Evolutionary conservation across 2,329 filamentous ascomycete species (phyloP).

Genomic region (Plectosphaerella sp.): DNA sequence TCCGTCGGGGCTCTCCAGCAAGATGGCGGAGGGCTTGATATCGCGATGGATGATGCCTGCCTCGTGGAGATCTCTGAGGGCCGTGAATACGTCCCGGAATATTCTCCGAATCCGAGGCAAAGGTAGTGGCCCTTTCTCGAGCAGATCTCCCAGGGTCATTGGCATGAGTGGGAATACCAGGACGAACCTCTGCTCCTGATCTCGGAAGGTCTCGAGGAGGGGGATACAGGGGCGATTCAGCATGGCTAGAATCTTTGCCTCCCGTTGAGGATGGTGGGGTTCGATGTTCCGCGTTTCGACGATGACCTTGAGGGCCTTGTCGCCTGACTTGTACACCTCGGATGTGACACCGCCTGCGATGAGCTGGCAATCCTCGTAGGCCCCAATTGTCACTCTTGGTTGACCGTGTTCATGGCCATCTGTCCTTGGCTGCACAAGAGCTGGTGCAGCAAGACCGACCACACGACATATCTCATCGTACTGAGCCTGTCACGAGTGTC

Average conservation of each 20-base stretch:
- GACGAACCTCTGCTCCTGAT: slow-evolving; percentile 67
- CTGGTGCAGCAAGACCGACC: slow-evolving; percentile 8
- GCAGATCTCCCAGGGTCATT: slow-evolving; percentile 64
- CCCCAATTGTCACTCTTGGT: slow-evolving; percentile 44
- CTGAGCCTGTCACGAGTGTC: slow-evolving; percentile 5
- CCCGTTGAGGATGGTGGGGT: slow-evolving; percentile 78
- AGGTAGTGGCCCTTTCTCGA: slow-evolving; percentile 42
- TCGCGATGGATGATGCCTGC: slow-evolving; percentile 86
- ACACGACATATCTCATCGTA: slow-evolving; percentile 39
- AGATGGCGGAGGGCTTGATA: slow-evolving; percentile 86
- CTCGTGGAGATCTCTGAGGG: slow-evolving; percentile 66
- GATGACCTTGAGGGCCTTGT: slow-evolving; percentile 79
- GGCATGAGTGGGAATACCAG: slow-evolving; percentile 83
- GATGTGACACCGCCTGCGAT: slow-evolving; percentile 72
- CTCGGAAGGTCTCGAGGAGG: slow-evolving; percentile 69
- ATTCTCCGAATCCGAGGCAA: slow-evolving; percentile 30
- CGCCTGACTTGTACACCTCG: slow-evolving; percentile 67
- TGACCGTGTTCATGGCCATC: slow-evolving; percentile 10
- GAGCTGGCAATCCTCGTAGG: slow-evolving; percentile 48
- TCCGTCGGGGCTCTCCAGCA: slow-evolving; percentile 62
- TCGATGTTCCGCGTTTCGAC: slow-evolving; percentile 66
- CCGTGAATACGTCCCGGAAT: slow-evolving; percentile 66
- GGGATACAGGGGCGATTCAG: slow-evolving; percentile 57
- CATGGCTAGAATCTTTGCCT: slow-evolving; percentile 67
- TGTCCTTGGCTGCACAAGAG: not conserved